Evolutionary conservation across 2,329 filamentous ascomycete species (phyloP).

Genomic region (Phialophora chinensis): DNA sequence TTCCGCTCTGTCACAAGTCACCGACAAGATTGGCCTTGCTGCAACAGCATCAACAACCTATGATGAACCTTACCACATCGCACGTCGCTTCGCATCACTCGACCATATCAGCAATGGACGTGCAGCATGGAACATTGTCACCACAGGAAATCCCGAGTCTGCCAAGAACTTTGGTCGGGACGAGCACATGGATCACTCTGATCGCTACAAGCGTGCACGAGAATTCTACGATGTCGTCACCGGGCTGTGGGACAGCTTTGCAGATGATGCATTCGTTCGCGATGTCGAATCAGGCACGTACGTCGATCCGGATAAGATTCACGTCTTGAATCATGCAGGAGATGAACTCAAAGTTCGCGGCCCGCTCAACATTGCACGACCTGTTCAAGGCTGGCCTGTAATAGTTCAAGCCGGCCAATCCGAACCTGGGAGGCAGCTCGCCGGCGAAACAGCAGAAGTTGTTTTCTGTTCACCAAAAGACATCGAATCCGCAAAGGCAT

Average conservation of each 20-base stretch:
- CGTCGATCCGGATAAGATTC: slow-evolving; percentile 60
- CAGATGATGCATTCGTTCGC: slow-evolving; percentile 61
- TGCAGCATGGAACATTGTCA: slow-evolving; percentile 62
- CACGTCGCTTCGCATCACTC: slow-evolving; percentile 60
- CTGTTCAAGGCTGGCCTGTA: slow-evolving; percentile 62
- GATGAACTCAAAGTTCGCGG: slow-evolving; percentile 55
- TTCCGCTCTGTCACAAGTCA: slow-evolving; percentile 57
- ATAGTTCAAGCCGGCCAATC: slow-evolving; percentile 63
- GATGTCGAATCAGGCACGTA: slow-evolving; percentile 56
- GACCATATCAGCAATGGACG: slow-evolving; percentile 60
- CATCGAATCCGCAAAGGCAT: slow-evolving; percentile 53
- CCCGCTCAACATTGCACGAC: slow-evolving; percentile 60
- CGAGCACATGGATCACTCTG: slow-evolving; percentile 57
- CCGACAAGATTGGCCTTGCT: slow-evolving; percentile 58
- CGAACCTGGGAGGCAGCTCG: slow-evolving; percentile 59
- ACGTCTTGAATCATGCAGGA: slow-evolving; percentile 59
- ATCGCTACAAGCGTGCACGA: slow-evolving; percentile 58
- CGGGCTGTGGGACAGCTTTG: slow-evolving; percentile 61
- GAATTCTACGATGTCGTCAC: slow-evolving; percentile 62
- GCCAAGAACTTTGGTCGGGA: slow-evolving; percentile 60
- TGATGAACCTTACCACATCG: slow-evolving; percentile 61
- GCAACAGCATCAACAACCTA: slow-evolving; percentile 63
- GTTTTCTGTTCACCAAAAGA: slow-evolving; percentile 60
- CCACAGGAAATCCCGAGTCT: slow-evolving; percentile 59
- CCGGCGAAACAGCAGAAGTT: slow-evolving; percentile 60